Conservation (phyloP, 345 rosid genomes). For the thale cress (Arabidopsis thaliana) region TAIR10.1 NC_003070.9:28207001-28207500, state of each 20-base stretch:
- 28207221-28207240: slow-evolving; percentile 42
- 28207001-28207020: slow-evolving; percentile 19
- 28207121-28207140: background rate
- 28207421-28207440: slow-evolving; percentile 49
- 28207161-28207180: slow-evolving; percentile 12
- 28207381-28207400: slow-evolving; percentile 44
- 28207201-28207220: background rate
- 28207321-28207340: slow-evolving; percentile 29
- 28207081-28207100: background rate
- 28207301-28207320: slow-evolving; percentile 15
- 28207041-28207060: background rate
- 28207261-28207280: slow-evolving; percentile 41
- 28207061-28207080: background rate
- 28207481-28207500: background rate
- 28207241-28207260: slow-evolving; percentile 40
- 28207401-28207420: slow-evolving; percentile 41
- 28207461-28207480: background rate
- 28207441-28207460: slow-evolving; percentile 20
- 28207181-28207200: slow-evolving; percentile 6
- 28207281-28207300: slow-evolving; percentile 43
- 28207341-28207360: slow-evolving; percentile 35
- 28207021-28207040: background rate
- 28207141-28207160: slow-evolving; percentile 17
- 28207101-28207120: background rate
- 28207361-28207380: slow-evolving; percentile 36